Evolutionary conservation across 2,329 filamentous ascomycete genomes (phyloP).

Genomic region (Fusarium dlaminii): DNA sequence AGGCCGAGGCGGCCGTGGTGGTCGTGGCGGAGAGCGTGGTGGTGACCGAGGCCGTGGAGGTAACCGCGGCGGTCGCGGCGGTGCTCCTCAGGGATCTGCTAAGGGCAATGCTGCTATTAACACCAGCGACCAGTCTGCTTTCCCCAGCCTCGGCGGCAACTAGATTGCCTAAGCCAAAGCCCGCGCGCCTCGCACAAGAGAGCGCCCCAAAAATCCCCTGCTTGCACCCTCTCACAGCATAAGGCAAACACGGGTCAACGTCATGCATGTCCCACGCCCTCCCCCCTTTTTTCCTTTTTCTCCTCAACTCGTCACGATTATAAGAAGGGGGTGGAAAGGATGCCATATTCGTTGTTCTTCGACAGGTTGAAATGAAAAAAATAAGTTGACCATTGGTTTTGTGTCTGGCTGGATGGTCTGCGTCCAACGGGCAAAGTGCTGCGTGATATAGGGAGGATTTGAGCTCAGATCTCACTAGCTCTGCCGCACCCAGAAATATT

Average conservation of each 20-base stretch:
- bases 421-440: slow-evolving; percentile 25
- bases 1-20: slow-evolving; percentile 54
- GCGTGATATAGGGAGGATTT: slow-evolving; percentile 29
- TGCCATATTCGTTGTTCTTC: slow-evolving; percentile 45
- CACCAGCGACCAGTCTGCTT: slow-evolving; percentile 66
- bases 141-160: slow-evolving; percentile 69
- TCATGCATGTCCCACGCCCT: slow-evolving; percentile 26
- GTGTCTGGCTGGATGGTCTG: slow-evolving; percentile 36
- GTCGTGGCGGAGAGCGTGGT: slow-evolving; percentile 56
- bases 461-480: slow-evolving; percentile 41
- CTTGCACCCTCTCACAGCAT: slow-evolving; percentile 17
- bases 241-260: slow-evolving; percentile 38
- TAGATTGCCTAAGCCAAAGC: slow-evolving; percentile 46
- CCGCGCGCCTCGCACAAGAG: slow-evolving; percentile 21
- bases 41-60: slow-evolving; percentile 48
- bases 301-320: slow-evolving; percentile 13
- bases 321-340: slow-evolving; percentile 24
- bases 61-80: slow-evolving; percentile 40
- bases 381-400: slow-evolving; percentile 46
- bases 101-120: slow-evolving; percentile 54
- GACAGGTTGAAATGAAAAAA: slow-evolving; percentile 42
- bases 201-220: slow-evolving; percentile 26
- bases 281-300: slow-evolving; percentile 9
- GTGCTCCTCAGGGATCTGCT: slow-evolving; percentile 48
- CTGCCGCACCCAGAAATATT: slow-evolving; percentile 41